Conservation (phyloP, 2,329 filamentous ascomycete genomes). For the Neofusicoccum cordaticola region DNA sequence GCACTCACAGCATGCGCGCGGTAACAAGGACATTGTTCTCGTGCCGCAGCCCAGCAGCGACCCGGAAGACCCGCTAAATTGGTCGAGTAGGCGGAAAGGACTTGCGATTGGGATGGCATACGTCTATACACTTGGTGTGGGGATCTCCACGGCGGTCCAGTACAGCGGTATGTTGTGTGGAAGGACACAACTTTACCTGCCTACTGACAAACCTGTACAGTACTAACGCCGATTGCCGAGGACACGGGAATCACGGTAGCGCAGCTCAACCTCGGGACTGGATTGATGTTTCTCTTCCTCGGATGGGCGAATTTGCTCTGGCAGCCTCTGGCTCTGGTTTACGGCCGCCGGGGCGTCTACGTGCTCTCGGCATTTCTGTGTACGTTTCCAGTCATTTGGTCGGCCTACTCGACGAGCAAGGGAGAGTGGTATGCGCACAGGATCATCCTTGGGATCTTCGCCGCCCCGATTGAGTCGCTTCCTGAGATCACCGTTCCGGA, state of each 20-base stretch:
- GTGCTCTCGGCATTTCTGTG: conserved; percentile 38
- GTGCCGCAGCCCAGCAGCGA: conserved; percentile 28
- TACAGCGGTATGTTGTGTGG: conserved; percentile 31
- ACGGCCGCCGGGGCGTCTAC: conserved; percentile 50
- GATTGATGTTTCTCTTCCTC: conserved; percentile 52
- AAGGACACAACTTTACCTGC: background rate
- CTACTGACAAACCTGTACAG: conserved; percentile 21
- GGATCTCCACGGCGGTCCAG: conserved; percentile 47
- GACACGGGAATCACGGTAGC: conserved; percentile 46
- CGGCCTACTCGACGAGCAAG: conserved; percentile 41
- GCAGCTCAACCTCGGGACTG: conserved; percentile 50
- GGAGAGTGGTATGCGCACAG: conserved; percentile 48
- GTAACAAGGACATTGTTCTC: conserved; percentile 48
- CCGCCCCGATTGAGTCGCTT: conserved; percentile 48
- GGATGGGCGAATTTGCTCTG: conserved; percentile 53
- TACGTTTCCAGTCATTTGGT: conserved; percentile 36
- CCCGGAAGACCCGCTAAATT: conserved; percentile 32
- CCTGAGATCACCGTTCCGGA: conserved; percentile 47
- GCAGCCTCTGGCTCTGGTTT: conserved; percentile 53
- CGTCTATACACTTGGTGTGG: conserved; percentile 47
- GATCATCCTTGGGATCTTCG: conserved; percentile 48
- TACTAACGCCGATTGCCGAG: conserved; percentile 47
- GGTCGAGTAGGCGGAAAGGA: conserved; percentile 24
- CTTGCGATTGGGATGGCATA: conserved; percentile 6
- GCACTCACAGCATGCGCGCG: conserved; percentile 35